These are phyloP conservation scores for Vitis rotundifolia DNA, from an alignment of 164 flowering plant species.

Conservation along the genomic window DNA sequence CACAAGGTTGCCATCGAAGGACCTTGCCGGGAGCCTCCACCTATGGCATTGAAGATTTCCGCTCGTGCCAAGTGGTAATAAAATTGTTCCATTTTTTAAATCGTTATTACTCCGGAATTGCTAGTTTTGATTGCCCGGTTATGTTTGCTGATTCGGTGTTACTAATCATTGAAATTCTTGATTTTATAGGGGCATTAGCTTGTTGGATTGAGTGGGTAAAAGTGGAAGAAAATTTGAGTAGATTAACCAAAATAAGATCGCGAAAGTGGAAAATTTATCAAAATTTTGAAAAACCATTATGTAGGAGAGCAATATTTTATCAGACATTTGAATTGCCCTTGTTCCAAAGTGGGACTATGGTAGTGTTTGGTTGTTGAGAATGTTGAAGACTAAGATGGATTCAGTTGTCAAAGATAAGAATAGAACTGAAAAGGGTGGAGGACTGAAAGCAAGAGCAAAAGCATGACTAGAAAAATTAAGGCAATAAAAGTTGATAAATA, in stretches of 20 bases:
- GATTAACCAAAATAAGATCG: background rate
- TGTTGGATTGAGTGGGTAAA: too few species aligned
- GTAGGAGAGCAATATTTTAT: too few species aligned
- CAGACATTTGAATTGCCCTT: background rate
- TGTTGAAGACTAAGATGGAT: too few species aligned
- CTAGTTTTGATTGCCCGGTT: background rate
- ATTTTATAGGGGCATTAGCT: background rate
- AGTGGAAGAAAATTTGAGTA: background rate
- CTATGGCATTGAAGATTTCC: slow-evolving; percentile 58
- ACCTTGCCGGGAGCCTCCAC: slow-evolving; percentile 56
- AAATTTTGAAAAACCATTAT: too few species aligned
- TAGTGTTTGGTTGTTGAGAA: too few species aligned
- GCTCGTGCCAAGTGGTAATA: slow-evolving; percentile 80
- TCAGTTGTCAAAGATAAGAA: too few species aligned
- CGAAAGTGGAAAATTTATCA: too few species aligned
- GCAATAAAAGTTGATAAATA: too few species aligned
- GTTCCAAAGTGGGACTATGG: too few species aligned
- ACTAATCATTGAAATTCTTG: background rate
- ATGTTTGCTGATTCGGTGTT: background rate
- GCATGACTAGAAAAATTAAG: too few species aligned
- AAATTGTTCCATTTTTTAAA: background rate
- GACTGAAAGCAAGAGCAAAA: too few species aligned
- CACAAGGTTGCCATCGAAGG: slow-evolving; percentile 71
- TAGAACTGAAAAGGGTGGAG: too few species aligned
- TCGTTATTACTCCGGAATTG: background rate